These are phyloP conservation scores for Lentinula edodes DNA, from an alignment of 768 basidiomycete genomes.

Conservation along the genomic window DNA sequence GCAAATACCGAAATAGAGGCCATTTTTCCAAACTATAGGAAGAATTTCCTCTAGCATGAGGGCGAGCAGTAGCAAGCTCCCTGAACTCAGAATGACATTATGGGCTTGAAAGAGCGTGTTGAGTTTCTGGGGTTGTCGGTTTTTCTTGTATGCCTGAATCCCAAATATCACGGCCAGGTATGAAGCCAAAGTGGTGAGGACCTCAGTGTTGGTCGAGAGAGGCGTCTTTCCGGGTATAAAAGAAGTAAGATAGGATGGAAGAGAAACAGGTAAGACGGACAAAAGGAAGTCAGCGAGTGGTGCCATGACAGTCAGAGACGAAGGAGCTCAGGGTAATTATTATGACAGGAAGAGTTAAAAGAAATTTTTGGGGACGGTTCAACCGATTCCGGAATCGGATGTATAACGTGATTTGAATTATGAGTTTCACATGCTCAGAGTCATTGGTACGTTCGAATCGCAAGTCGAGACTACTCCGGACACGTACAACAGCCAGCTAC, in stretches of 20 bases:
- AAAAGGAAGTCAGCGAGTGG: conserved; percentile 71
- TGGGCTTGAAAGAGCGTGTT: conserved; percentile 84
- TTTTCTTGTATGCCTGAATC: conserved; percentile 79
- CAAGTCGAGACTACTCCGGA: background rate
- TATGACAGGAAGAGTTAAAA: conserved; percentile 11
- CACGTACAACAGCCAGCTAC: too few relatives aligned
- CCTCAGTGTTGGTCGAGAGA: conserved; percentile 74
- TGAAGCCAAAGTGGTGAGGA: conserved; percentile 59
- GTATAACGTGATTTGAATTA: background rate
- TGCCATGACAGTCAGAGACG: conserved; percentile 44
- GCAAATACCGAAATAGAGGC: conserved; percentile 77
- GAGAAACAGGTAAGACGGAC: conserved; percentile 46
- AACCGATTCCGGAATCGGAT: background rate
- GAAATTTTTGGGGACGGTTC: background rate
- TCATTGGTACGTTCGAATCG: background rate
- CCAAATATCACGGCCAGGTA: conserved; percentile 91
- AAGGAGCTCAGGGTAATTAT: conserved; percentile 18
- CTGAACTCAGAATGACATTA: conserved; percentile 82
- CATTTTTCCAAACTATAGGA: conserved; percentile 69
- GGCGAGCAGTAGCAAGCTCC: conserved; percentile 79
- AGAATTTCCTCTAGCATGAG: conserved; percentile 90
- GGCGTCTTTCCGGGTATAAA: conserved; percentile 78
- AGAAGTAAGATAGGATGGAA: conserved; percentile 51
- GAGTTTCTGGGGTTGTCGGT: conserved; percentile 65
- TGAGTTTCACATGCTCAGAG: background rate